These are phyloP conservation scores for Amphibolis antarctica DNA, from an alignment of 106 monocot genomes.

Conservation along the genomic window DNA sequence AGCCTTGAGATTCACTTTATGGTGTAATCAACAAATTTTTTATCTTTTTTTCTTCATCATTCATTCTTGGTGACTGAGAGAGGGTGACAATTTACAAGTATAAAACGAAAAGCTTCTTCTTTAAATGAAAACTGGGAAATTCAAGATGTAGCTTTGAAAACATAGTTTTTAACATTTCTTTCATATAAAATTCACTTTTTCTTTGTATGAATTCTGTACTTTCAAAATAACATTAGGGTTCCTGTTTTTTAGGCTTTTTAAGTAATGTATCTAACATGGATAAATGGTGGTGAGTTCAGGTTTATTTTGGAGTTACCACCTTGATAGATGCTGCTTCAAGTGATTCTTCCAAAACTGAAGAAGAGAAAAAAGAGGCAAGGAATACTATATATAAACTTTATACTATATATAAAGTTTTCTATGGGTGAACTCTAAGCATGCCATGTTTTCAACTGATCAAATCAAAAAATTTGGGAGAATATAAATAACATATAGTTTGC, in stretches of 20 bases:
- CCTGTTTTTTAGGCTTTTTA: too few relatives aligned
- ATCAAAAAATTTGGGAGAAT: background rate
- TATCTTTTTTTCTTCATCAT: too few relatives aligned
- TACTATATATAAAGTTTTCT: background rate
- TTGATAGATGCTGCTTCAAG: conserved; percentile 79
- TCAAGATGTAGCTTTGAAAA: too few relatives aligned
- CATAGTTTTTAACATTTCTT: background rate
- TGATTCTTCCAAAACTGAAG: conserved; percentile 42
- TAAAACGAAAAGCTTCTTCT: too few relatives aligned
- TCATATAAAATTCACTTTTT: background rate
- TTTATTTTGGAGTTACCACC: conserved; percentile 94
- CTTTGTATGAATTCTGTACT: too few relatives aligned
- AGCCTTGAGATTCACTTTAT: too few relatives aligned
- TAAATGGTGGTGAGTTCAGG: conserved; percentile 26
- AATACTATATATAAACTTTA: background rate
- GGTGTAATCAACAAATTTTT: background rate
- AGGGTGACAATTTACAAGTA: too few relatives aligned
- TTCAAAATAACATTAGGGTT: too few relatives aligned
- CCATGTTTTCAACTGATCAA: background rate
- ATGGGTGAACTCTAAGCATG: too few relatives aligned
- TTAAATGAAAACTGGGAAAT: too few relatives aligned
- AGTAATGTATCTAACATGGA: background rate
- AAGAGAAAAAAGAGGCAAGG: conserved; percentile 83
- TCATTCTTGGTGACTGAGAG: too few relatives aligned
- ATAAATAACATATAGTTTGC: too few relatives aligned